Percentiles rank a stretch among this genome's conserved stretches.
These are phyloP conservation scores for Cardiospermum halicacabum DNA, from an alignment of 345 rosid genomes.

Conservation along the genomic window DNA sequence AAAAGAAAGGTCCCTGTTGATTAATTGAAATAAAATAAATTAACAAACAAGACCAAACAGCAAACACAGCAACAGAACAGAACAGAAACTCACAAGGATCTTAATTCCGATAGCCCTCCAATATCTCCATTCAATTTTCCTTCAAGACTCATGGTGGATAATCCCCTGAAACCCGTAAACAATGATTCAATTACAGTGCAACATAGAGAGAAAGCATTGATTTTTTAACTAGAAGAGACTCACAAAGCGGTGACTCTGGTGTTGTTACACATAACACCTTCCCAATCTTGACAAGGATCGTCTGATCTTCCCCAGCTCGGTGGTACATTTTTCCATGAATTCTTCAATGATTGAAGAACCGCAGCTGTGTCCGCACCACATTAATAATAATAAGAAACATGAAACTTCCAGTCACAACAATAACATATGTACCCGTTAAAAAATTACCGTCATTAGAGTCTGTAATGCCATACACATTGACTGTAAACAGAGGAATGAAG, in stretches of 20 bases:
- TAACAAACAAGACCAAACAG: neutral
- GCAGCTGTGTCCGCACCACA: conserved; percentile 43
- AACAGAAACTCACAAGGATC: conserved; percentile 66
- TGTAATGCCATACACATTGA: neutral
- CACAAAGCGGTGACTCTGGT: conserved; percentile 79
- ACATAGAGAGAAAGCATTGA: too few species aligned
- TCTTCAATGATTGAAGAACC: conserved; percentile 69
- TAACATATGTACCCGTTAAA: too few species aligned
- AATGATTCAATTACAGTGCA: too few species aligned
- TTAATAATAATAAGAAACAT: neutral
- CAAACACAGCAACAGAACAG: neutral
- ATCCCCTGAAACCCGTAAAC: conserved; percentile 60
- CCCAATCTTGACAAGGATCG: conserved; percentile 93
- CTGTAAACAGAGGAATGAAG: conserved; percentile 5
- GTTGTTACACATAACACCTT: conserved; percentile 70
- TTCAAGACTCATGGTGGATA: conserved; percentile 74
- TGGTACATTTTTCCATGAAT: conserved; percentile 68
- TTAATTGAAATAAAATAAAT: conserved; percentile 17
- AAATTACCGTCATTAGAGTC: conserved; percentile 11
- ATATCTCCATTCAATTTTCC: conserved; percentile 91
- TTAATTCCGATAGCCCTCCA: conserved; percentile 76
- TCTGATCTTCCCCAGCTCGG: conserved; percentile 67
- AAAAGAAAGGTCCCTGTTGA: conserved; percentile 87
- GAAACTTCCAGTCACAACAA: too few species aligned
- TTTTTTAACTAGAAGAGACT: too few species aligned